Evolutionary conservation across 2,329 filamentous ascomycete species (phyloP), one percentile per base, ranked within the genome.

Genomic region (Intubia oerlemansii): DNA sequence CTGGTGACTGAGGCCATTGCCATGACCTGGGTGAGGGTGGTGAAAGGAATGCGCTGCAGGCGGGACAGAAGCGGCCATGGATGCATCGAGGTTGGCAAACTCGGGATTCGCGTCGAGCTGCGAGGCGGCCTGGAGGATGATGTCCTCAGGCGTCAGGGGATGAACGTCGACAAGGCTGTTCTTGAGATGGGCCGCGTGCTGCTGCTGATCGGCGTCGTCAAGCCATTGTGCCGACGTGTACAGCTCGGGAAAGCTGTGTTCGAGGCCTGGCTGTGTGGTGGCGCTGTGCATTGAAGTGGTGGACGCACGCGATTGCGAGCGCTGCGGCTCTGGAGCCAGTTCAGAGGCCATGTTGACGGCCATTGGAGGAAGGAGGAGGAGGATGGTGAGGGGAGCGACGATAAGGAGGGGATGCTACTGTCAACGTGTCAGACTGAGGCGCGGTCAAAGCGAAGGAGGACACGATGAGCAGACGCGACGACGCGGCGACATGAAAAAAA

Each of bases 241-340:
- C 37, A 57, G 48, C 28, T 53, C 51, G 25, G 51, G 43, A 17
- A 60, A 59, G 32, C 48, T 46, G 30, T 57, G 57, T 20, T 67
- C 63, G 35, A 63, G 48, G 34, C 50, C 59, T 13, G 56, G 52
- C 39, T 65, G 61, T 2, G 59, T 60, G 21, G 53, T 49, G 37
- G 50, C 51, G 45, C 62, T 66, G 39, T 64, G 62, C 29, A 64
- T 54, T 10, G 63, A 67, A 14, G 61, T 56, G 17, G 62, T 67
- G 18, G 62, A 67, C 29, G 56, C 63, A 40, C 59, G 54, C 28
- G 62, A 67, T 33, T 57, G 52, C 20, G 62, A 53, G 36, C 62
- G 56, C 44, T 57, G 61, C 41, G 54, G 52, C 26, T 55, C 47
- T 40, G 58, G 55, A 36, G 40, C 35, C 38, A 45, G 39, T 41